These are phyloP conservation scores for Backusella luteola DNA, from an alignment of 192 early-diverging fungal species.

Conservation along the genomic window DNA sequence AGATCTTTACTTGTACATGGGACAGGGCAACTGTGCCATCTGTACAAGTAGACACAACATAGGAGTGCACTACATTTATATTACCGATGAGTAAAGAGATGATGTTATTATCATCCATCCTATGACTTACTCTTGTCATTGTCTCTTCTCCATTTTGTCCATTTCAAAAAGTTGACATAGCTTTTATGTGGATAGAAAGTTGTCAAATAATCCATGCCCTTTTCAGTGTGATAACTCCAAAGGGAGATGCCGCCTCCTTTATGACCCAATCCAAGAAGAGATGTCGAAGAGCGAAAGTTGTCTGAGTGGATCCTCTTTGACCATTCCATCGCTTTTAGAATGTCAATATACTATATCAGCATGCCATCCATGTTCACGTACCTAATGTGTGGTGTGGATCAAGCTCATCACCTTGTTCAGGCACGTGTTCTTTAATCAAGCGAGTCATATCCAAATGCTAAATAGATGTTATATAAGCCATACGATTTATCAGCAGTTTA, in stretches of 20 bases:
- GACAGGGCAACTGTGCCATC: not conserved
- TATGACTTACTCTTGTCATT: not conserved
- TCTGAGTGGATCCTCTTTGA: not conserved
- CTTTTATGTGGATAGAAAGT: not conserved
- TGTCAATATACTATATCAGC: not conserved
- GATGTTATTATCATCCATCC: no score
- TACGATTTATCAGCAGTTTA: not conserved
- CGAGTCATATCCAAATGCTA: not conserved
- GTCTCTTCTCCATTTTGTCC: conserved; percentile 8
- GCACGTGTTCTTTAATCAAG: not conserved
- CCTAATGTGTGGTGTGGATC: not conserved
- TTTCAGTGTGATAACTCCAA: not conserved
- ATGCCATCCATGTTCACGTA: not conserved
- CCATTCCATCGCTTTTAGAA: not conserved
- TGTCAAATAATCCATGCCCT: not conserved
- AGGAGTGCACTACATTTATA: not conserved
- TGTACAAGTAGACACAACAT: conserved; percentile 7
- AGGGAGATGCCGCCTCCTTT: not conserved
- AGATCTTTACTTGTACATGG: not conserved
- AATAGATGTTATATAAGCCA: not conserved
- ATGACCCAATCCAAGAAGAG: not conserved
- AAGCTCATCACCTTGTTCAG: not conserved
- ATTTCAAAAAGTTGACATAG: conserved; percentile 6
- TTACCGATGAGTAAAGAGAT: no score
- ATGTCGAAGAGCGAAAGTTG: not conserved